Evolutionary conservation across 176 grass and related monocot genomes (phyloP).

Genomic region (barley (Hordeum vulgare)): DNA sequence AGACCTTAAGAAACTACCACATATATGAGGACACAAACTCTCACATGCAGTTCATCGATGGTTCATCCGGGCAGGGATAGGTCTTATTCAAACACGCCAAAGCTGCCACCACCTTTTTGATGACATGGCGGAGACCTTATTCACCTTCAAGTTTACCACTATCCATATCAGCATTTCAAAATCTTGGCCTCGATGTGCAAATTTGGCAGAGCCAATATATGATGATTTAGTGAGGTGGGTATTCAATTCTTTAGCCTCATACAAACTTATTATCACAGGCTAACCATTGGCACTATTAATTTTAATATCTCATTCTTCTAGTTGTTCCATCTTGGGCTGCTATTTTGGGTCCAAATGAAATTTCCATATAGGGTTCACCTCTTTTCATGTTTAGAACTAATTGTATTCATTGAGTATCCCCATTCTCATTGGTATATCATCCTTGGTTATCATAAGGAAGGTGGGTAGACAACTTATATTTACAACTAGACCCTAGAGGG

Average conservation of each 20-base stretch:
- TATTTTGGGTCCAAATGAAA: background rate
- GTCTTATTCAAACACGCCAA: too few species aligned
- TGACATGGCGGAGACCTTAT: too few species aligned
- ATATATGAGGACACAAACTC: too few species aligned
- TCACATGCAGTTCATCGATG: too few species aligned
- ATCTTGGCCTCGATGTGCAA: too few species aligned
- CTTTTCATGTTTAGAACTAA: background rate
- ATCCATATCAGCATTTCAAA: constrained; percentile 61
- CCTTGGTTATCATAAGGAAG: background rate
- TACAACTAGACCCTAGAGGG: background rate
- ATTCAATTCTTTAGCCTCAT: constrained; percentile 4
- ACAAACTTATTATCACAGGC: background rate
- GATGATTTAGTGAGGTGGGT: constrained; percentile 66
- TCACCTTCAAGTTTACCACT: background rate
- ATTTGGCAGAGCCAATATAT: too few species aligned
- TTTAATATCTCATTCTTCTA: background rate
- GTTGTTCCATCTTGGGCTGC: background rate
- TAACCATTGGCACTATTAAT: constrained; percentile 8
- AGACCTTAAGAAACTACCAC: too few species aligned
- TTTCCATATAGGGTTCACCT: background rate
- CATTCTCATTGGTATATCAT: background rate
- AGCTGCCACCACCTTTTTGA: too few species aligned
- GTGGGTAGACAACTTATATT: background rate
- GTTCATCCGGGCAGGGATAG: too few species aligned
- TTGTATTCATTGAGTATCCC: background rate